phyloP scores from a whole-genome alignment of 305 asterid genomes.

The Striga hermonthica region DNA sequence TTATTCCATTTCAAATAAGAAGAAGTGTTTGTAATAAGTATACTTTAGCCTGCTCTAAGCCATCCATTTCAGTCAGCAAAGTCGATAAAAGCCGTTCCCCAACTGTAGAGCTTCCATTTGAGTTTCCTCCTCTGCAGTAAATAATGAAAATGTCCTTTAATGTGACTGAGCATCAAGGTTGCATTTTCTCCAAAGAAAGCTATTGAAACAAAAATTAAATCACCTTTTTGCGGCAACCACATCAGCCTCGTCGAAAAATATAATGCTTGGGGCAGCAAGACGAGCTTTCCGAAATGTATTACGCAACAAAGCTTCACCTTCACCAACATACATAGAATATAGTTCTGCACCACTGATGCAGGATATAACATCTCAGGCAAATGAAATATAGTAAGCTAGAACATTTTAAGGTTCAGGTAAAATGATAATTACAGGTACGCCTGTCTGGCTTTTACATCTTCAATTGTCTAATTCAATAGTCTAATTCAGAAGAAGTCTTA shows the following conservation, averaged over 20 bases:
- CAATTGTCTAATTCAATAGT: background rate
- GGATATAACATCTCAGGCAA: constrained; percentile 31
- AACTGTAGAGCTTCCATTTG: constrained; percentile 64
- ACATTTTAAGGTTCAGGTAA: constrained; percentile 17
- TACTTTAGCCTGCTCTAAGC: constrained; percentile 89
- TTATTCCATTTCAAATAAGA: constrained; percentile 12
- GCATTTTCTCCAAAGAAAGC: background rate
- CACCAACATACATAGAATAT: constrained; percentile 94
- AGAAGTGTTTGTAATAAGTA: background rate
- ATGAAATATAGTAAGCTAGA: constrained; percentile 22
- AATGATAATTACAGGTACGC: constrained; percentile 4
- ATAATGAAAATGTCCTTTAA: constrained; percentile 10
- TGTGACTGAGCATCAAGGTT: constrained; percentile 8
- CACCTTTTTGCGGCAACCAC: constrained; percentile 86
- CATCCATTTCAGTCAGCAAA: constrained; percentile 95
- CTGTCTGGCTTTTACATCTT: background rate
- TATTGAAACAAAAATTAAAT: background rate
- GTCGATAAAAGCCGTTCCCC: constrained; percentile 91
- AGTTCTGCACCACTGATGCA: constrained; percentile 83
- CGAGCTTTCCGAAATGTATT: constrained; percentile 85
- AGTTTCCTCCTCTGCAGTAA: constrained; percentile 67
- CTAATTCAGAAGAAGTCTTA: background rate
- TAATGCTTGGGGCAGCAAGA: constrained; percentile 94
- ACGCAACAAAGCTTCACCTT: constrained; percentile 92
- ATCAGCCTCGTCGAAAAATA: constrained; percentile 94